phyloP scores from a whole-genome alignment of 1,284 basidiomycete genomes.

The Microbotryum silenes-acaulis region DNA sequence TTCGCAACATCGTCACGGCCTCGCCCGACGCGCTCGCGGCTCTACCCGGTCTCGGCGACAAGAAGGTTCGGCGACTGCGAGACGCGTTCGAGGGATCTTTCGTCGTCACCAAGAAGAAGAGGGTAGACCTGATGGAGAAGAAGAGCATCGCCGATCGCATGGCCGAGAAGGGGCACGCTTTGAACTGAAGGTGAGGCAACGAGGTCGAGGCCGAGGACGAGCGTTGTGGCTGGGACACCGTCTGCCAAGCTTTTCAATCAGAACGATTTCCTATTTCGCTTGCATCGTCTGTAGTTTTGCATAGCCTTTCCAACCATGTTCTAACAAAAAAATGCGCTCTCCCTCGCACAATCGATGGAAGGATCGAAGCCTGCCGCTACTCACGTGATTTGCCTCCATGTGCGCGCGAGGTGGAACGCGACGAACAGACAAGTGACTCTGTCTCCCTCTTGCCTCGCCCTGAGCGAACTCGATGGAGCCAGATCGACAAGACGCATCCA shows the following conservation, averaged over 20 bases:
- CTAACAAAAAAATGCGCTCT: too few relatives aligned
- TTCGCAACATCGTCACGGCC: constrained; percentile 67
- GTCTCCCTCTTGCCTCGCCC: too few relatives aligned
- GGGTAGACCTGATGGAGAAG: neutral
- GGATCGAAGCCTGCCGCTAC: too few relatives aligned
- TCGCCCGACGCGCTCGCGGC: constrained; percentile 65
- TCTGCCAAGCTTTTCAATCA: neutral
- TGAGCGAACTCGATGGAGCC: too few relatives aligned
- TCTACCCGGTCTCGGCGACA: constrained; percentile 87
- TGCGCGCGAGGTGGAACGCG: too few relatives aligned
- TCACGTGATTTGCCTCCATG: too few relatives aligned
- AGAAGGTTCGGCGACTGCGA: constrained; percentile 67
- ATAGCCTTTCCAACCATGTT: too few relatives aligned
- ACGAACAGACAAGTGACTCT: too few relatives aligned
- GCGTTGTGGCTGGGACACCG: too few relatives aligned
- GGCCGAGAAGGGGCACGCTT: constrained; percentile 10
- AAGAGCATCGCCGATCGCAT: constrained; percentile 17
- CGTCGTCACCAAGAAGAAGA: constrained; percentile 30
- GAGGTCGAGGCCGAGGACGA: neutral
- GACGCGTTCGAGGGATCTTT: constrained; percentile 50
- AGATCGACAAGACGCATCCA: too few relatives aligned
- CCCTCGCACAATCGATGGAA: too few relatives aligned
- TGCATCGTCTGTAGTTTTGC: neutral
- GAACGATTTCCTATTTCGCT: neutral
- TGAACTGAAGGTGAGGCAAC: constrained; percentile 12